Base-by-base conservation (phyloP, 2,329 filamentous ascomycete genomes). In the Bimuria novae-zelandiae region DNA sequence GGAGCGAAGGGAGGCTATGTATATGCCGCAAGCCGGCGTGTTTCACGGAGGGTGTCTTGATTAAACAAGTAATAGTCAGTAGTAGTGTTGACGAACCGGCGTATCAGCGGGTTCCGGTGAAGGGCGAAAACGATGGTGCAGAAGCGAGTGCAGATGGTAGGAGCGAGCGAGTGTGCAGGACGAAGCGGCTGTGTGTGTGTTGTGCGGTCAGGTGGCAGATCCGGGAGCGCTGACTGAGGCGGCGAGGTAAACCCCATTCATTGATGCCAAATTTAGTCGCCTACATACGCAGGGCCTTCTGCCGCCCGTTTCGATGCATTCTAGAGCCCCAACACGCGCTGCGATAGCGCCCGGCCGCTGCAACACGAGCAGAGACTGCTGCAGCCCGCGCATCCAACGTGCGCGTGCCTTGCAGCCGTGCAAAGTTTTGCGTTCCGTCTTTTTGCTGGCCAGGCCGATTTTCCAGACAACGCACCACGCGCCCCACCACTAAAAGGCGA, bases 1-100 rank as follows among this genome's bases (percentile, higher is more conserved):
- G 45, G 36, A 45, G 56, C 29, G 62, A 22, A 47, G 52, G 49
- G 47, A 50, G 59, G 37, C 52, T 50, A 35, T 49, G 32, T 47
- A 32, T 39, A 42, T 7, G 42, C 14, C 40, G 46, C 41, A 52
- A 54, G 46, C 51, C 36, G 46, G 22, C 52, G 37, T 54, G 60
- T 57, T 56, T 59, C 54, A 52, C 46, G 37, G 33, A 53, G 41
- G 37, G 37, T 51, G 51, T 23, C 19, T 23, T 14, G 49, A 45
- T 42, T 35, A 40, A 39, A 47, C 44, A 23, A 21, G 16, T 37
- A 29, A 27, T n/a, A 5, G 23, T 29, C 21, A 22, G 33, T 36
- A 16, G 14, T 36, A 36, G 16, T 11, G 23, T 23, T 27, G 23
- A 27, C 22, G 22, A 25, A 7, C 43, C 43, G 21, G 22, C n/a